These are phyloP conservation scores for Schoenoplectus tabernaemontani DNA, from an alignment of 202 grass and related monocot species.

Conservation along the genomic window DNA sequence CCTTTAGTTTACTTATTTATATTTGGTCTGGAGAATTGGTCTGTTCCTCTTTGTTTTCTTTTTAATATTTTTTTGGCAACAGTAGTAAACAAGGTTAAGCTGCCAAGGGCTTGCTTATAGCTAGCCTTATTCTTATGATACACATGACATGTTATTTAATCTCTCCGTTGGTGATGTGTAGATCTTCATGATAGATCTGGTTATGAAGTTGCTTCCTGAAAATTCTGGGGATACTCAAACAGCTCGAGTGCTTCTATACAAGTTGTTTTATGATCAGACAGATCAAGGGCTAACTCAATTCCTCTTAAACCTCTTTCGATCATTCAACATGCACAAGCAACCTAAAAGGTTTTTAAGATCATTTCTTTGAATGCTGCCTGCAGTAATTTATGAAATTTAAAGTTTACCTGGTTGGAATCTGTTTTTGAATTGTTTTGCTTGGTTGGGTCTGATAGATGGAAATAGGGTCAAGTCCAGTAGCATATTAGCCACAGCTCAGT, in stretches of 20 bases:
- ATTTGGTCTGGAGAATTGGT: background rate
- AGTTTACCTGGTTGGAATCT: background rate
- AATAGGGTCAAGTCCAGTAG: background rate
- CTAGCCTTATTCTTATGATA: conserved; percentile 14
- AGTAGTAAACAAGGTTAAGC: background rate
- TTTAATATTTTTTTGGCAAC: background rate
- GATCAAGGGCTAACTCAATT: conserved; percentile 90
- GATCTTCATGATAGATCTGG: conserved; percentile 93
- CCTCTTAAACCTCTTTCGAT: conserved; percentile 82
- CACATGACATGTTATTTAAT: conserved; percentile 8
- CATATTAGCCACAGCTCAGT: background rate
- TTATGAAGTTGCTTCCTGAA: conserved; percentile 73
- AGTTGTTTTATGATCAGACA: conserved; percentile 97
- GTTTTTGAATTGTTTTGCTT: background rate
- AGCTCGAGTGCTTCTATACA: conserved; percentile 78
- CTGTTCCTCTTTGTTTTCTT: background rate
- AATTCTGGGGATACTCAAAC: conserved; percentile 80
- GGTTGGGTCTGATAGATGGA: background rate
- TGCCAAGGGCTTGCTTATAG: background rate
- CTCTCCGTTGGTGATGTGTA: conserved; percentile 27
- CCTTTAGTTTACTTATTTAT: background rate
- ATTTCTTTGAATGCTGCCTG: background rate
- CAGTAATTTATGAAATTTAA: background rate
- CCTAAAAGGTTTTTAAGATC: conserved; percentile 64
- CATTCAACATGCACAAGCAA: conserved; percentile 88